Base-by-base conservation (phyloP, 257 asterid genomes). In the Fraxinus pennsylvanica region DNA sequence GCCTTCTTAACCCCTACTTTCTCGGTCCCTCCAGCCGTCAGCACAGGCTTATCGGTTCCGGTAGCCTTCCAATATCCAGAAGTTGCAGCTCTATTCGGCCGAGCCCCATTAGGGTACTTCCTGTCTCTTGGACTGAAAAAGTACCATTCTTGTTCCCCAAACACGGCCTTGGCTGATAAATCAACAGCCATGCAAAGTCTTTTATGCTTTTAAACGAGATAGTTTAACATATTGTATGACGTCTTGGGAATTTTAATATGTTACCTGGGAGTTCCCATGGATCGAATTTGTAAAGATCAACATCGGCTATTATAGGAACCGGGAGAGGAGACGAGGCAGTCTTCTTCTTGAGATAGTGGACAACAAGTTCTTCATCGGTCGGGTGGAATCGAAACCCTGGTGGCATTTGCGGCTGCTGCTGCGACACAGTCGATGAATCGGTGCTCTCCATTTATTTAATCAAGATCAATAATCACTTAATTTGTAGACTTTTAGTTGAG, bases 201-300 rank as follows among this genome's bases (percentile, higher is more conserved):
- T 7, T 57, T 1, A 57, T n/a, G 13, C 30, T 57, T 57, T 19
- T 57, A 57, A n/a, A 57, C 0, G 13, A 57, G 29, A 57, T 21
- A 6, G 66, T 57, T 57, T 7, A 19, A 54, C 22, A 54, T 22
- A 43, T 3, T 41, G 17, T 10, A 10, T 6, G 2, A 1, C 15
- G 12, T 41, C 6, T 0, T 3, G 54, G 0, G 5, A 41, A 41
- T 10, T 41, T 13, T 57, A 22, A 5, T 57, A 63, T 3, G 32
- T 63, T 63, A 63, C 69, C 69, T 63, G 69, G 69, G 69, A 63
- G 69, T 25, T 63, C 69, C 69, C 69, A 63, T 19, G 69, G 69
- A 63, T 63, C 69, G 3, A 63, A 63, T 63, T 63, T 63, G 69
- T 63, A 63, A 25, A 63, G 33, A 22, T 63, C 35, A 25, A 63